Conservation (phyloP, 169 alveolate species). For the Cryptosporidium sp. region DNA sequence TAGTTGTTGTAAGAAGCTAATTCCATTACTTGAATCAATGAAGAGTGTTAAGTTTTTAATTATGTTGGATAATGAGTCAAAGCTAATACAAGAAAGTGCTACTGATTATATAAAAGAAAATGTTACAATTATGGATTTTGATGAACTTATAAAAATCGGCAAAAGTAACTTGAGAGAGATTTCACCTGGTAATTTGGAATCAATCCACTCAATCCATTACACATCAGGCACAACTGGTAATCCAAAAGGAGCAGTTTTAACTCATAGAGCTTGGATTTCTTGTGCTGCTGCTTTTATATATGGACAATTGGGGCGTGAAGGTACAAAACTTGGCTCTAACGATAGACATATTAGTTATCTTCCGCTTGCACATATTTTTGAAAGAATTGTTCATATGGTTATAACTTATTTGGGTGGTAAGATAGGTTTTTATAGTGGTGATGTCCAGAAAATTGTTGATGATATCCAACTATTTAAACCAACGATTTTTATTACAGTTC, state of each 20-base stretch:
- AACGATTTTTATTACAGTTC: conserved; percentile 94
- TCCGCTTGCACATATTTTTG: conserved; percentile 89
- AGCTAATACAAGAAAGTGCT: neutral
- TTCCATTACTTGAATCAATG: conserved; percentile 20
- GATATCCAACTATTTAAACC: conserved; percentile 92
- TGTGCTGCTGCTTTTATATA: conserved; percentile 48
- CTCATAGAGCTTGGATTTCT: conserved; percentile 81
- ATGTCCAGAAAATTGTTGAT: conserved; percentile 81
- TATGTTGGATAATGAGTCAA: conserved; percentile 38
- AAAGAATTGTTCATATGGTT: conserved; percentile 80
- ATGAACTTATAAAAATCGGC: conserved; percentile 38
- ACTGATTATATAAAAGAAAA: conserved; percentile 25
- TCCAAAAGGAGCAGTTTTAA: conserved; percentile 90
- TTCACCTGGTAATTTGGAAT: conserved; percentile 40
- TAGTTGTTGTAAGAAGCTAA: conserved; percentile 18
- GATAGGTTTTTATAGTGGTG: conserved; percentile 85
- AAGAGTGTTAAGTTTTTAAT: conserved; percentile 14
- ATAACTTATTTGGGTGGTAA: conserved; percentile 77
- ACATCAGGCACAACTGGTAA: conserved; percentile 92
- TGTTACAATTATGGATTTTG: conserved; percentile 38
- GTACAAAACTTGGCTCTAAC: conserved; percentile 41
- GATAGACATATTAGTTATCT: conserved; percentile 85
- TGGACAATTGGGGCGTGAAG: conserved; percentile 58
- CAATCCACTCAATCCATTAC: conserved; percentile 77
- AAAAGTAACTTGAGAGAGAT: conserved; percentile 15